These are phyloP conservation scores for Evernia prunastri DNA, from an alignment of 495 filamentous ascomycete species.

Conservation along the genomic window DNA sequence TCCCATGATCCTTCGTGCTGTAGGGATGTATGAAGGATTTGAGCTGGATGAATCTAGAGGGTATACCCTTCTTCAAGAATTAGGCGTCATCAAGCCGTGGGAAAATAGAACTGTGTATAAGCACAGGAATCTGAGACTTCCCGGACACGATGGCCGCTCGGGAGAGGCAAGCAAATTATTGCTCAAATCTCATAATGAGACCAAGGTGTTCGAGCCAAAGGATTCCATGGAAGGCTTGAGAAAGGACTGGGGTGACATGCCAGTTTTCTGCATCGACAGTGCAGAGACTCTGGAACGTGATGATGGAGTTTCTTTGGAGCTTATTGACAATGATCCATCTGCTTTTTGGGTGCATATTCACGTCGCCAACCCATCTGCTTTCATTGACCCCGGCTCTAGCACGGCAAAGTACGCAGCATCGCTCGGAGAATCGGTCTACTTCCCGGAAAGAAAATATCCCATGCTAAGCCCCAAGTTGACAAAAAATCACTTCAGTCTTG, in stretches of 20 bases:
- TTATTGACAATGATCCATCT: slow-evolving; percentile 46
- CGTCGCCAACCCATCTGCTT: slow-evolving; percentile 90
- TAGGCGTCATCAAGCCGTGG: slow-evolving; percentile 77
- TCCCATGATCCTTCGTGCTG: slow-evolving; percentile 64
- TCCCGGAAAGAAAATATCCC: slow-evolving; percentile 60
- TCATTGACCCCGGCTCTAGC: slow-evolving; percentile 51
- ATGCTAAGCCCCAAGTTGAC: slow-evolving; percentile 65
- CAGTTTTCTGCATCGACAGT: slow-evolving; percentile 81
- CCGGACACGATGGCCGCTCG: slow-evolving; percentile 41
- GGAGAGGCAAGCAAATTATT: slow-evolving; percentile 33
- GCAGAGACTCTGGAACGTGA: slow-evolving; percentile 71
- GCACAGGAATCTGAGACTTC: slow-evolving; percentile 52
- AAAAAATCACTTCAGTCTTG: slow-evolving; percentile 61
- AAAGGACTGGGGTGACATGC: slow-evolving; percentile 61
- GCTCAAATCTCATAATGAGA: slow-evolving; percentile 29
- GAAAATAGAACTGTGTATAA: slow-evolving; percentile 63
- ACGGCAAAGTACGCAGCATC: slow-evolving; percentile 59
- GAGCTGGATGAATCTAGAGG: slow-evolving; percentile 50
- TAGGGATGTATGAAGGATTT: slow-evolving; percentile 59
- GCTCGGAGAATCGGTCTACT: slow-evolving; percentile 61
- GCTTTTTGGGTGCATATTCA: slow-evolving; percentile 78
- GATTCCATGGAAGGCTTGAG: slow-evolving; percentile 57
- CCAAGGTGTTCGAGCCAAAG: slow-evolving; percentile 28
- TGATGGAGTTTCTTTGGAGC: slow-evolving; percentile 78
- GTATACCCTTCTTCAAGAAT: slow-evolving; percentile 73